Conservation (phyloP, 1,139 yeast species). For the Scheffersomyces cryptocercus region DNA sequence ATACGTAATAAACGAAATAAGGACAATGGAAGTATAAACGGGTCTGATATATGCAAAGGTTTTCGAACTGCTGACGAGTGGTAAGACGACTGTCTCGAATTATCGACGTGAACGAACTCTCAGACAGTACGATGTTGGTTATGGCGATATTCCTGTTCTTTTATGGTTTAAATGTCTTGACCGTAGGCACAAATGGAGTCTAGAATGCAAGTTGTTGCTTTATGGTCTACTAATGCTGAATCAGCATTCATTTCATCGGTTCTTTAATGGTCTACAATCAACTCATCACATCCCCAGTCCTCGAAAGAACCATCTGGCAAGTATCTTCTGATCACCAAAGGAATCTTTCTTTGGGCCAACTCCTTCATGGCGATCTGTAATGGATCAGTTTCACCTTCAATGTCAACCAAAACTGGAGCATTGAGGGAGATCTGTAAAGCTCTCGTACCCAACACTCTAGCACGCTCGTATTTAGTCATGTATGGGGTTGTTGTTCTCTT, state of each 20-base stretch:
- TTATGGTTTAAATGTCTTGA: background rate
- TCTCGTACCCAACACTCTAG: conserved; percentile 93
- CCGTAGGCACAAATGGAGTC: too few species aligned
- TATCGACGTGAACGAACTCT: too few species aligned
- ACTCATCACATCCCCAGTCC: conserved; percentile 99
- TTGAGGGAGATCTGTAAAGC: conserved; percentile 96
- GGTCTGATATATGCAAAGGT: background rate
- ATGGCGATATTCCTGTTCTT: background rate
- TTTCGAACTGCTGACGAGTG: too few species aligned
- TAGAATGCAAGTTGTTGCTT: too few species aligned
- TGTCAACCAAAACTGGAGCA: conserved; percentile 96
- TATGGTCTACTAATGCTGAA: background rate
- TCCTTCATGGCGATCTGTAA: conserved; percentile 97
- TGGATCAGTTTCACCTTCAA: conserved; percentile 99
- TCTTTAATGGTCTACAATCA: conserved; percentile 75
- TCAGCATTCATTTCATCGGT: conserved; percentile 1
- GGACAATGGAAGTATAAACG: background rate
- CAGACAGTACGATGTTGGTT: too few species aligned
- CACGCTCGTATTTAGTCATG: conserved; percentile 98
- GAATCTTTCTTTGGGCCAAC: conserved; percentile 90
- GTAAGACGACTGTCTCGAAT: background rate
- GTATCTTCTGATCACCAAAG: conserved; percentile 91
- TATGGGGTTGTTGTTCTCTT: conserved; percentile 94
- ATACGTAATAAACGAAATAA: background rate
- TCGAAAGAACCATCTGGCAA: conserved; percentile 96